Percentiles rank a stretch among this genome's conserved stretches.
Evolutionary conservation across 1,284 basidiomycete species (phyloP).

Genomic region (Marasmius tenuissimus): DNA sequence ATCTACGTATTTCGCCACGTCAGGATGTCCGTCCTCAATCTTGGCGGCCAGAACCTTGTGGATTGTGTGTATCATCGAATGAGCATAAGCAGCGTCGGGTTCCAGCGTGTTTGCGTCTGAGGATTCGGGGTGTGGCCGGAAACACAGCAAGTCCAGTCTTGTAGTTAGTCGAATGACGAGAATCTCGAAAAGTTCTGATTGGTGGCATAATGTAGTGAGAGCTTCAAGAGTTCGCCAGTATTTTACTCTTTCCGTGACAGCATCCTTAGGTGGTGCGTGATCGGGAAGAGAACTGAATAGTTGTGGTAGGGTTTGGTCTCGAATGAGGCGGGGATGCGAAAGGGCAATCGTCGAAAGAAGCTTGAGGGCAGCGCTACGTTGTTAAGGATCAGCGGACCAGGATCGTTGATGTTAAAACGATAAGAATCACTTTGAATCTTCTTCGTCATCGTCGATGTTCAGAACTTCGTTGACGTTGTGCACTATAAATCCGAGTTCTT

Average conservation of each 20-base stretch:
- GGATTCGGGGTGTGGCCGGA: conserved; percentile 28
- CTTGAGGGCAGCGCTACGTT: conserved; percentile 59
- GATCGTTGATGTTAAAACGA: too few species aligned
- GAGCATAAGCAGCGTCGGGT: conserved; percentile 74
- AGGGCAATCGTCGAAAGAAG: conserved; percentile 70
- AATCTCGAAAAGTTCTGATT: conserved; percentile 81
- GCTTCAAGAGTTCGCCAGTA: conserved; percentile 74
- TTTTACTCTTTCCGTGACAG: conserved; percentile 53
- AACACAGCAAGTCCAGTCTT: conserved; percentile 75
- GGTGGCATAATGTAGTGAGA: conserved; percentile 74
- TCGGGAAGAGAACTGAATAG: conserved; percentile 79
- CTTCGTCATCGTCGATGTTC: conserved; percentile 50
- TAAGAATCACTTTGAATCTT: conserved; percentile 39
- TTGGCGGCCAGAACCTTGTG: conserved; percentile 68
- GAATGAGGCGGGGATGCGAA: conserved; percentile 66
- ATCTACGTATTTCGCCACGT: conserved; percentile 80
- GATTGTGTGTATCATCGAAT: conserved; percentile 77
- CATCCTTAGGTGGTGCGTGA: conserved; percentile 54
- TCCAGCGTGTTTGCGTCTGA: conserved; percentile 39
- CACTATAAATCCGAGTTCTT: conserved; percentile 81
- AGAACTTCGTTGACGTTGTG: conserved; percentile 76
- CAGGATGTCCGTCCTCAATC: conserved; percentile 56
- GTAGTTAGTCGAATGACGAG: conserved; percentile 80
- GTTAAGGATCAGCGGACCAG: neutral
- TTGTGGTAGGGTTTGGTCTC: conserved; percentile 77